Evolutionary conservation across 2,329 filamentous ascomycete species (phyloP).

Genomic region (Botrytis medusae): DNA sequence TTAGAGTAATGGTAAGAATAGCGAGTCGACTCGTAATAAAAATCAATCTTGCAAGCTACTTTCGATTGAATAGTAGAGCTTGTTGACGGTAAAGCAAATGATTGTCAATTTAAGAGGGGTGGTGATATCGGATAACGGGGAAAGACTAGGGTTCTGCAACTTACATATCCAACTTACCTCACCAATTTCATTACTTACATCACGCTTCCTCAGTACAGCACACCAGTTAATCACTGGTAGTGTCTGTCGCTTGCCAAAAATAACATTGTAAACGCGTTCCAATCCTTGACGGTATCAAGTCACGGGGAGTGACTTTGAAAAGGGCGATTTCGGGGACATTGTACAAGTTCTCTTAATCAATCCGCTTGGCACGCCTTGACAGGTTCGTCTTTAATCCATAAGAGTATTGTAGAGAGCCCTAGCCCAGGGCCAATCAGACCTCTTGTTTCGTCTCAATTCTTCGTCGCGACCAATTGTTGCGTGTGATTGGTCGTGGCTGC

Average conservation of each 20-base stretch:
- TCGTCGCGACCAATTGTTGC: background rate
- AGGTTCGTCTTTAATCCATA: background rate
- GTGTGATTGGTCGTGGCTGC: slow-evolving; percentile 6
- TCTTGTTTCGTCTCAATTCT: background rate
- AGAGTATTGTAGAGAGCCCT: background rate
- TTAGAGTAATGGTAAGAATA: background rate
- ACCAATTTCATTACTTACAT: background rate
- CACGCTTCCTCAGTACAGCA: background rate
- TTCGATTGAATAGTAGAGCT: background rate
- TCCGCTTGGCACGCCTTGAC: background rate
- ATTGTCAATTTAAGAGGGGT: background rate
- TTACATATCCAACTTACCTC: background rate
- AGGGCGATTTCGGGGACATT: background rate
- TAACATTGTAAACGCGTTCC: background rate
- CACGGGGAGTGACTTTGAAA: background rate
- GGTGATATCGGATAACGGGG: background rate
- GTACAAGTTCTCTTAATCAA: background rate
- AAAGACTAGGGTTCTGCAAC: background rate
- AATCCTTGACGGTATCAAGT: background rate
- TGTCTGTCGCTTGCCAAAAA: slow-evolving; percentile 9
- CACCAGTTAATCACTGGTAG: background rate
- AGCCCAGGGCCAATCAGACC: slow-evolving; percentile 5
- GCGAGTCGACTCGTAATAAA: background rate
- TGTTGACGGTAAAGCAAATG: background rate
- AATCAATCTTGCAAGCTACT: background rate